Conservation (phyloP, 192 early-diverging fungal genomes). For the Coemansia sp. region DNA sequence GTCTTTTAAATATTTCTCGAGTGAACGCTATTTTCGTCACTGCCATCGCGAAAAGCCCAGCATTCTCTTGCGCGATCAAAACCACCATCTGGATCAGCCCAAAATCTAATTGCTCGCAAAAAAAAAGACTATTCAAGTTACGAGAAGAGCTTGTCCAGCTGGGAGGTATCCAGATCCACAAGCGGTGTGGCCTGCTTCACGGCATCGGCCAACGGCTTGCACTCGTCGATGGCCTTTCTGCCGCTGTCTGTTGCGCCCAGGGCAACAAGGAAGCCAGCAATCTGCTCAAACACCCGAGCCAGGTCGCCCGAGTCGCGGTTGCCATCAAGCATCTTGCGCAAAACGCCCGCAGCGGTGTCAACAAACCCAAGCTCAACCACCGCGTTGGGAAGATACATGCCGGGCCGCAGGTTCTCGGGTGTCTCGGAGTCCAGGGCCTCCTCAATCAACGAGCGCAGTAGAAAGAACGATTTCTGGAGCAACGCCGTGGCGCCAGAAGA, state of each 20-base stretch:
- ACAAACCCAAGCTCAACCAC: conserved; percentile 55
- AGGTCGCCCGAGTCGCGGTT: conserved; percentile 31
- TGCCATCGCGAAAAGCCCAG: no score
- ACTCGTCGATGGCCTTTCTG: conserved; percentile 11
- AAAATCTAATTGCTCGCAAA: not conserved
- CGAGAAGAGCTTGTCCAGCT: conserved; percentile 10
- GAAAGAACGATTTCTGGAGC: conserved; percentile 59
- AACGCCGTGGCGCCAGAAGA: not conserved
- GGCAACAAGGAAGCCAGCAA: conserved; percentile 20
- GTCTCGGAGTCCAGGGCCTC: conserved; percentile 55
- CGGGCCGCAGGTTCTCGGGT: conserved; percentile 36
- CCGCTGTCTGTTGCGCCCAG: conserved; percentile 29
- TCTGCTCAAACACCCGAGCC: conserved; percentile 33
- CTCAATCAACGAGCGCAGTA: conserved; percentile 64
- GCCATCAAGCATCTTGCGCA: conserved; percentile 46
- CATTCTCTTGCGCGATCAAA: no score
- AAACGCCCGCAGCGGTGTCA: conserved; percentile 43
- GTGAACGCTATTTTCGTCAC: no score
- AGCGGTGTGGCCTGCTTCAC: conserved; percentile 8
- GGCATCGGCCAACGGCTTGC: conserved; percentile 8
- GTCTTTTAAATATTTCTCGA: no score
- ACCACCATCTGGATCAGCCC: no score
- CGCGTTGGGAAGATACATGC: conserved; percentile 35
- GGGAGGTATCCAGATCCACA: conserved; percentile 16
- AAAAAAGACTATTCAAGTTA: not conserved